Base-by-base conservation (phyloP, 495 filamentous ascomycete genomes). In the Evansstolkia leycettana region DNA sequence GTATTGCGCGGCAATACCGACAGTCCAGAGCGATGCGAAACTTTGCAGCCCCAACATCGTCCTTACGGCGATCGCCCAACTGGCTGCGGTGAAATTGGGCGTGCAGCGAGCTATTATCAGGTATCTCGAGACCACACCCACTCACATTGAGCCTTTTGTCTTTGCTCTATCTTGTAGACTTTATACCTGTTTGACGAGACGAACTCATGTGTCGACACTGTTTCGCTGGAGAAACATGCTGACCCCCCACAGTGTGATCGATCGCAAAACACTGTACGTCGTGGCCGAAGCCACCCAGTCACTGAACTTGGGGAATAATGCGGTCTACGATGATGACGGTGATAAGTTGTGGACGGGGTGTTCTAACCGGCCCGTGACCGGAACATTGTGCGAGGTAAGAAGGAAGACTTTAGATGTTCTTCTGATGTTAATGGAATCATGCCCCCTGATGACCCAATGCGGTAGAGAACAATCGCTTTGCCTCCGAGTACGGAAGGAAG, bases 281-380 rank as follows among this genome's bases (percentile, higher is more conserved):
- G 50, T 69, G 30, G 65, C 65, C 8, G 68, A 72, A 38, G 47
- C 55, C 13, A 65, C 67, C 10, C 65, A 57, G 42, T 67, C 64
- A 5, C 37, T 70, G 7, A 48, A 57, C 31, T 42, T 72, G 5
- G 39, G 43, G 2, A 50, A 67, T 31, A 58, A 38, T 33, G 35
- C 36, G 8, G 42, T 47, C 16, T 51, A 48, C 36, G 52, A 54
- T 16, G 52, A 45, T 10, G 50, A 48, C 10, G 63, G 51, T 13
- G 65, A 72, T 42, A 54, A 47, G 1, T 48, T 70, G 16, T 69
- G 64, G 65, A 51, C 64, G 40, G 65, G 65, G 2, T 66, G 59
- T 37, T 51, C 48, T 12, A 46, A 40, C 30, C 60, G 62, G 0
- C 45, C 57, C n/a, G 60, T 66, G 28, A 48, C 55, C 8, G 66